phyloP scores from a whole-genome alignment of 805 yeast species.

The Scheffersomyces lignosus region DNA sequence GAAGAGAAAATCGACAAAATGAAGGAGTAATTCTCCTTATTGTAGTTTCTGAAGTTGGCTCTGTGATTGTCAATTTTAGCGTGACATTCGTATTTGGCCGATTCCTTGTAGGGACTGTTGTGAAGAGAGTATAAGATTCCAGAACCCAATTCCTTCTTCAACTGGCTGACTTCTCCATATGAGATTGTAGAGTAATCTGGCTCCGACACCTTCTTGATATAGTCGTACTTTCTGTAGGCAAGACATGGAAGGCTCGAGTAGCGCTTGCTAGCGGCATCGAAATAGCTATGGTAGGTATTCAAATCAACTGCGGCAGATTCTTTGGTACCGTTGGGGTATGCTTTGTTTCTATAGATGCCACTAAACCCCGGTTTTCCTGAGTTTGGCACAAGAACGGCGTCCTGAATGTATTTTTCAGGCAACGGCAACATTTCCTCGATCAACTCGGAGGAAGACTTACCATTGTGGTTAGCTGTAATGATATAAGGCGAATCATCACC shows the following conservation, averaged over 20 bases:
- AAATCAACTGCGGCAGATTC: conserved; percentile 16
- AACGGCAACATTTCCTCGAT: conserved; percentile 16
- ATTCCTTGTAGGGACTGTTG: conserved; percentile 17
- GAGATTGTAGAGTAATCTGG: conserved; percentile 13
- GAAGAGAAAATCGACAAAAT: conserved; percentile 33
- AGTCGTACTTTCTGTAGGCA: conserved; percentile 18
- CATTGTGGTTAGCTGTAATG: conserved; percentile 11
- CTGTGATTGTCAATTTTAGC: conserved; percentile 20
- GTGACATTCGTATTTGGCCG: conserved; percentile 16
- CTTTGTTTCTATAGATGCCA: conserved; percentile 29
- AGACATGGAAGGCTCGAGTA: conserved; percentile 14
- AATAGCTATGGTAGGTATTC: conserved; percentile 17
- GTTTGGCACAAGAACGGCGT: conserved; percentile 15
- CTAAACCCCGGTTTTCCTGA: conserved; percentile 24
- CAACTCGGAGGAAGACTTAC: conserved; percentile 10
- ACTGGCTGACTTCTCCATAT: conserved; percentile 15
- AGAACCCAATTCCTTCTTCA: conserved; percentile 17
- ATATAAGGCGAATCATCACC: conserved; percentile 16
- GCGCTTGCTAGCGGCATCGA: conserved; percentile 14
- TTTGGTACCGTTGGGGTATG: conserved; percentile 23
- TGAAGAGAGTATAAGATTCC: conserved; percentile 23
- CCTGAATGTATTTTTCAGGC: conserved; percentile 5
- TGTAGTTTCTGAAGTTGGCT: conserved; percentile 8
- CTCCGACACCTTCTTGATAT: conserved; percentile 13
- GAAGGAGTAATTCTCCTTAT: conserved; percentile 27